Evolutionary conservation across 371 early-diverging fungal genomes (phyloP), one percentile per base, ranked within the genome.

Genomic region (Haplosporangium sp.): DNA sequence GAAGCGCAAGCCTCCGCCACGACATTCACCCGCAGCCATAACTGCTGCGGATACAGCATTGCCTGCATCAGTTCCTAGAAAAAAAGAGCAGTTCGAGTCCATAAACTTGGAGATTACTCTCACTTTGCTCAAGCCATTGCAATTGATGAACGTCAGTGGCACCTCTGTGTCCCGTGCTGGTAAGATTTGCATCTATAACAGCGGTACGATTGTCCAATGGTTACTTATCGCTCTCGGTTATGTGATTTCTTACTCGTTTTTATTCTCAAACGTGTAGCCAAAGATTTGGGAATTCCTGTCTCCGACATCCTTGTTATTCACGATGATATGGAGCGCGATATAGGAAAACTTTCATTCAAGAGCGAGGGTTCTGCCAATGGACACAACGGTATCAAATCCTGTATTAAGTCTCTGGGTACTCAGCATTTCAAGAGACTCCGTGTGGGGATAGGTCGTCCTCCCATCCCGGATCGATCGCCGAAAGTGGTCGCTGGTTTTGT

Each of bases 311-410:
- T 92, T 40, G 82, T 93, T 0, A 80, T 93, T n/a, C 95, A 94
- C 69, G 95, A 94, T 69, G 95, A 94, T 67, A 74, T 94, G 80
- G 89, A 93, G 61, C 85, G 91, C 10, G 86, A 87, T 21, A 61
- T 93, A 6, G 92, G 92, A 9, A 88, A 86, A 63, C 59, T 91
- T 0, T 85, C 91, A 1, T 61, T 86, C 57, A 94, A 94, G 69
- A 23, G 37, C 8, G 74, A 80, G 5, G 95, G 95, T 0, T 84
- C 84, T 52, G 83, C 85, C 55, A 82, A 80, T 62, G 95, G 94
- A 18, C 95, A 95, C 68, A 95, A 95, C 59, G 94, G 95, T 0
- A 81, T 93, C 68, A 88, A 88, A 62, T 93, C 94, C 0, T 84
- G 91, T 9, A 86, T 86, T 29, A 84, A 87, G 11, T 59, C 81